These are phyloP conservation scores for Blastocystis hominis DNA, from an alignment of 352 stramenopile species.

Conservation along the genomic window DNA sequence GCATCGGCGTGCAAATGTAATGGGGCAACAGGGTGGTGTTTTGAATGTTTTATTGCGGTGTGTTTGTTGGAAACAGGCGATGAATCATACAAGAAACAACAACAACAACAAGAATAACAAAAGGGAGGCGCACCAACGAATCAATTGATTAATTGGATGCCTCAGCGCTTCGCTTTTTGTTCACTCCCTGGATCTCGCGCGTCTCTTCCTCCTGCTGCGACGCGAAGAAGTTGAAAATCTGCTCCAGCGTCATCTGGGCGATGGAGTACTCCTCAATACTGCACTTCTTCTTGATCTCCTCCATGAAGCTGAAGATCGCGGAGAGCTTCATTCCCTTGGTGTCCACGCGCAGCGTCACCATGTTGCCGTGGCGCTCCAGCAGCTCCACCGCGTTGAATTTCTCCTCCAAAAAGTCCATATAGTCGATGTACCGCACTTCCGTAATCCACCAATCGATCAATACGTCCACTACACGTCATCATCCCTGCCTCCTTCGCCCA, in stretches of 20 bases:
- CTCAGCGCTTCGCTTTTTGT: conserved; percentile 31
- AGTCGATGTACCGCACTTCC: conserved; percentile 53
- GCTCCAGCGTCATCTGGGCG: conserved; percentile 79
- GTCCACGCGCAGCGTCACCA: conserved; percentile 57
- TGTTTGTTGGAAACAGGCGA: background rate
- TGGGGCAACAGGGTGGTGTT: background rate
- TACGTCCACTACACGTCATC: background rate
- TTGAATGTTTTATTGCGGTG: background rate
- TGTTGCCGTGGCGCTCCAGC: conserved; percentile 60
- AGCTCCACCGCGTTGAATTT: conserved; percentile 53
- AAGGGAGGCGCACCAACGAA: background rate
- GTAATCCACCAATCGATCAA: conserved; percentile 62
- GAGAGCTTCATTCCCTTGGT: conserved; percentile 64
- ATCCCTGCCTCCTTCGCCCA: background rate
- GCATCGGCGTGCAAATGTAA: conserved; percentile 44
- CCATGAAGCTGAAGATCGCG: conserved; percentile 71
- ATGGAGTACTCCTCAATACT: conserved; percentile 77
- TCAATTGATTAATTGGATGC: background rate
- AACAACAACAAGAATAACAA: too few species aligned
- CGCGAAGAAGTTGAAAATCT: conserved; percentile 82
- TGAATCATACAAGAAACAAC: too few species aligned
- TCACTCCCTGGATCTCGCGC: conserved; percentile 39
- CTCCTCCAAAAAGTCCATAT: conserved; percentile 58
- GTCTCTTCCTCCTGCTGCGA: conserved; percentile 65
- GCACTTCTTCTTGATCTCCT: conserved; percentile 69